Evolutionary conservation across 2,329 filamentous ascomycete genomes (phyloP).

Genomic region (Pseudogymnoascus pannorum): DNA sequence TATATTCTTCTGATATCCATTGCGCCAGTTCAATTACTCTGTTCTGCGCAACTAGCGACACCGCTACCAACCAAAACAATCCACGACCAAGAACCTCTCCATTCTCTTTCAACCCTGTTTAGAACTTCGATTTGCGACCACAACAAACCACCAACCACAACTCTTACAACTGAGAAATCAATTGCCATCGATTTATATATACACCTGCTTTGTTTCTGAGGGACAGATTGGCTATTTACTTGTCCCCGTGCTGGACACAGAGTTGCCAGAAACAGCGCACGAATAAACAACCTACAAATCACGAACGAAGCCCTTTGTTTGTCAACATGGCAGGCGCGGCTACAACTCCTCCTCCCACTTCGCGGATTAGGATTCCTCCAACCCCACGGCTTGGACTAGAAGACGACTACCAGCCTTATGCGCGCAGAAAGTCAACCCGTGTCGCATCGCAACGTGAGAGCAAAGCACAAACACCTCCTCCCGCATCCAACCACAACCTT

Average conservation of each 20-base stretch:
- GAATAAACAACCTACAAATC: background rate
- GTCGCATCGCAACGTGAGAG: constrained; percentile 48
- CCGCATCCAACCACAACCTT: constrained; percentile 31
- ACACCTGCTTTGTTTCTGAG: background rate
- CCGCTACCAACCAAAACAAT: constrained; percentile 1
- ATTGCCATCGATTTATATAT: background rate
- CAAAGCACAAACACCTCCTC: constrained; percentile 44
- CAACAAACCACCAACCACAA: background rate
- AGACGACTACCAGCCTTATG: constrained; percentile 64
- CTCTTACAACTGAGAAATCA: background rate
- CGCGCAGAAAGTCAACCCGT: constrained; percentile 54
- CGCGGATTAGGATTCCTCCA: constrained; percentile 55
- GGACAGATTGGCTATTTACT: background rate
- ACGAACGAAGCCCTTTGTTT: constrained; percentile 1
- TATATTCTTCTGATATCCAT: constrained; percentile 1
- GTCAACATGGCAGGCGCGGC: constrained; percentile 29
- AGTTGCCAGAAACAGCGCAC: background rate
- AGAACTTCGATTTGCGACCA: background rate
- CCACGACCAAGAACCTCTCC: background rate
- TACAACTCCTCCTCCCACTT: constrained; percentile 53
- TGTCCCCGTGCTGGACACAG: background rate
- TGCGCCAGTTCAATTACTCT: background rate
- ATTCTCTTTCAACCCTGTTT: background rate
- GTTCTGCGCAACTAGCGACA: background rate
- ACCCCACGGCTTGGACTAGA: constrained; percentile 61